Evolutionary conservation across 1,284 basidiomycete genomes (phyloP).

Genomic region (Cutaneotrichosporon dermatis): DNA sequence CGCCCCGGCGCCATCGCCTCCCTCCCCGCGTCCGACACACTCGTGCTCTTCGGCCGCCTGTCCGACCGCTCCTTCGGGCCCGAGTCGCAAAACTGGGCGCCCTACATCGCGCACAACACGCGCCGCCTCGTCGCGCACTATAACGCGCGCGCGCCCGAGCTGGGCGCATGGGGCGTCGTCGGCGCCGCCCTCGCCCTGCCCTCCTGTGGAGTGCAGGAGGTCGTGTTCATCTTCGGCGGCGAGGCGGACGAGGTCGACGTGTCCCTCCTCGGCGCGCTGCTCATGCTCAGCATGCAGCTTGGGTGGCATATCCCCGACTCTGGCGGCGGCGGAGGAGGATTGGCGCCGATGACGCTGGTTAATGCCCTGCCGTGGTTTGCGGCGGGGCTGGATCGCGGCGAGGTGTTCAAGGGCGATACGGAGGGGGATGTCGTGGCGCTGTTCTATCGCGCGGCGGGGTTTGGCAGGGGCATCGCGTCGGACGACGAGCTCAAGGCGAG

Average conservation of each 20-base stretch:
- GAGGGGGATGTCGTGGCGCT: neutral
- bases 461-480: neutral
- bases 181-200: neutral
- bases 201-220: neutral
- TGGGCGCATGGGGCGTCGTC: neutral
- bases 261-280: neutral
- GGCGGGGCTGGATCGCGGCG: neutral
- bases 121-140: neutral
- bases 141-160: neutral
- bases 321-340: neutral
- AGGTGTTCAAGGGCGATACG: neutral
- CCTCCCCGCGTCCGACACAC: neutral
- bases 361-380: neutral
- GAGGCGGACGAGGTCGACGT: neutral
- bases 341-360: neutral
- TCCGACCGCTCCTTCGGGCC: neutral
- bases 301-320: neutral
- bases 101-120: neutral
- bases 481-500: neutral
- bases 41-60: neutral
- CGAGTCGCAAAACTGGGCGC: neutral
- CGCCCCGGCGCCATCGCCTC: neutral
- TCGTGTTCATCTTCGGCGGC: neutral
- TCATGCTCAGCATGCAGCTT: neutral
- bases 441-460: neutral